Evolutionary conservation across 1,139 yeast genomes (phyloP).

Genomic region (Suhomyces choctaworum): DNA sequence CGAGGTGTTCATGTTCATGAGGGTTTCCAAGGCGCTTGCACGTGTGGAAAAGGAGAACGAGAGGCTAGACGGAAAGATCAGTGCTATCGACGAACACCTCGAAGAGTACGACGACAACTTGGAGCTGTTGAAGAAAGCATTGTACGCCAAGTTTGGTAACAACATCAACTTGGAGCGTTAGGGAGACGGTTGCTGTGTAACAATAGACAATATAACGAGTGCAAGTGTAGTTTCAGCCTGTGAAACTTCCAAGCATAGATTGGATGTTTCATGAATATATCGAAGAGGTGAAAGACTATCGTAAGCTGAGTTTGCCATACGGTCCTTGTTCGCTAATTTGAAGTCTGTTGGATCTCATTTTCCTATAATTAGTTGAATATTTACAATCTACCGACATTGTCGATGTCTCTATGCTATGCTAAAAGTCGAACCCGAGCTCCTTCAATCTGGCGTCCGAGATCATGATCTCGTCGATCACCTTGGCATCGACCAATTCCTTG

Average conservation of each 20-base stretch:
- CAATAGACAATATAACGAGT: too few species aligned
- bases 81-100: conserved; percentile 45
- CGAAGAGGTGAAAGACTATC: too few species aligned
- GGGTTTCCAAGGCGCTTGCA: conserved; percentile 63
- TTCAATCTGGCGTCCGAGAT: conserved; percentile 20
- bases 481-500: conserved; percentile 31
- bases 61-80: conserved; percentile 50
- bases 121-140: conserved; percentile 60
- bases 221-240: too few species aligned
- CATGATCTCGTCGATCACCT: conserved; percentile 21
- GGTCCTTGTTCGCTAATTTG: too few species aligned
- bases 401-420: not conserved
- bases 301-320: too few species aligned
- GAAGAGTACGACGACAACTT: conserved; percentile 56
- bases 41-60: conserved; percentile 64
- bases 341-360: too few species aligned
- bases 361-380: too few species aligned
- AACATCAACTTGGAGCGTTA: conserved; percentile 79
- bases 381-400: too few species aligned
- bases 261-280: too few species aligned
- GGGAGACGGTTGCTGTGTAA: too few species aligned
- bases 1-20: conserved; percentile 70
- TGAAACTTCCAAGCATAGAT: too few species aligned
- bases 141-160: conserved; percentile 88
- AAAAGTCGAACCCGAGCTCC: conserved; percentile 19